Base-by-base conservation (phyloP, 352 stramenopile genomes). In the Pythium periplocum region DNA sequence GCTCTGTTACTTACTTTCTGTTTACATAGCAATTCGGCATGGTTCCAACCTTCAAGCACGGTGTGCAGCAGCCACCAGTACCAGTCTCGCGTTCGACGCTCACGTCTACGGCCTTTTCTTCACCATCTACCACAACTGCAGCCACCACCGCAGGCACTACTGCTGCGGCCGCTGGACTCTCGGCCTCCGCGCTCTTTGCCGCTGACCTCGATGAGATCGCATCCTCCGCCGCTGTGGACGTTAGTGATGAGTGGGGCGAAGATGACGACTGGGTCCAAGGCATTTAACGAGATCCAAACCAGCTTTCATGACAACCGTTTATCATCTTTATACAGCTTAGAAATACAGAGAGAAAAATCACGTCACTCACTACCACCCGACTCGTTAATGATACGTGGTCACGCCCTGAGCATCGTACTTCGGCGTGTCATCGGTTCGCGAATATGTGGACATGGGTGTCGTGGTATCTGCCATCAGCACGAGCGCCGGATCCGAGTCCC, bases 221-320 rank as follows among this genome's bases (percentile, higher is more conserved):
- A 40, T 56, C 52, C 38, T 65, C 55, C 36, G 64, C 69, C 6
- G 73, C 37, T 7, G 49, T 46, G 1, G 59, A 56, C 9, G 17
- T 26, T 26, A 61, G 64, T 5, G 76, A 83, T 45, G 77, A 87
- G 53, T 87, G 79, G 76, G 82, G 79, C 39, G 77, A 63, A 44
- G 66, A 90, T 52, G 82, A 92, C 61, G 82, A 93, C 62, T 93
- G 82, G 82, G 78, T 83, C 32, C 79, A 88, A 58, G 68, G 74
- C 48, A 81, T 87, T 50, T 88, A 66, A 71, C 12, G 17, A 26
- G 17, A 26, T 26, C 37, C 3, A 12, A 11, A 34, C 35, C 48
- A 32, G 31, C 38, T 32, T 53, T 53, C 38, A 17, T 12, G 31
- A 43, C 2, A 36, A 53, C 45, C 34, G 32, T 53, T 48, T 55